phyloP scores from a whole-genome alignment of 2,329 filamentous ascomycete genomes.

The Hypoxylon sp. region DNA sequence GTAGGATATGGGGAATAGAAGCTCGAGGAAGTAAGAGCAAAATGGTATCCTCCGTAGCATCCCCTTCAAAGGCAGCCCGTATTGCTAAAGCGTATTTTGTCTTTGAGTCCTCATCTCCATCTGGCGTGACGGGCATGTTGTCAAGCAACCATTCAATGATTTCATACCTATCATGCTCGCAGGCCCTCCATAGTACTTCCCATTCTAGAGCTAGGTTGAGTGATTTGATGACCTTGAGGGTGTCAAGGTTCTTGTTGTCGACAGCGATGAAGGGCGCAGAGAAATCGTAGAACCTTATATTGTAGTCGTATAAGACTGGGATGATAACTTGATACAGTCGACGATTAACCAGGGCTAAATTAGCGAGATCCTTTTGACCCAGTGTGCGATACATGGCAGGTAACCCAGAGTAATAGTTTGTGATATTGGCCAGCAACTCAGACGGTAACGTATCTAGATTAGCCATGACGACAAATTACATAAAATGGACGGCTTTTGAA shows the following conservation, averaged over 20 bases:
- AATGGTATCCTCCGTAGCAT: not conserved
- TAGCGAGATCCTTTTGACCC: conserved; percentile 1
- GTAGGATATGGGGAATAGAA: not conserved
- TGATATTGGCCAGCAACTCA: conserved; percentile 2
- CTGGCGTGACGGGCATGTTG: not conserved
- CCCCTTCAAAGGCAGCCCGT: not conserved
- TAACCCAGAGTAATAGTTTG: not conserved
- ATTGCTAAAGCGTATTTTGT: not conserved
- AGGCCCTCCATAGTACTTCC: not conserved
- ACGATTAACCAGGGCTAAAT: conserved; percentile 5
- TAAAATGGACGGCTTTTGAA: not conserved
- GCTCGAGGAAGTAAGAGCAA: not conserved
- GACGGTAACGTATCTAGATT: not conserved
- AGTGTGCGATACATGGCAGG: not conserved
- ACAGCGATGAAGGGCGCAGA: not conserved
- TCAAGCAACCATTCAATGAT: conserved; percentile 3
- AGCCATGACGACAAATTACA: not conserved
- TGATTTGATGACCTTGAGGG: not conserved
- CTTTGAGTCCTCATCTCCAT: not conserved
- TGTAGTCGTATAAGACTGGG: not conserved
- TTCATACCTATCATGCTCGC: not conserved
- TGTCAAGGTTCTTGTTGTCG: not conserved
- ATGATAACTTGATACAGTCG: not conserved
- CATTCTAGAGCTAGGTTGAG: not conserved
- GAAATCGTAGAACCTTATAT: not conserved